phyloP scores from a whole-genome alignment of 108 stramenopile species.

The Cyclostephanos tholiformis region DNA sequence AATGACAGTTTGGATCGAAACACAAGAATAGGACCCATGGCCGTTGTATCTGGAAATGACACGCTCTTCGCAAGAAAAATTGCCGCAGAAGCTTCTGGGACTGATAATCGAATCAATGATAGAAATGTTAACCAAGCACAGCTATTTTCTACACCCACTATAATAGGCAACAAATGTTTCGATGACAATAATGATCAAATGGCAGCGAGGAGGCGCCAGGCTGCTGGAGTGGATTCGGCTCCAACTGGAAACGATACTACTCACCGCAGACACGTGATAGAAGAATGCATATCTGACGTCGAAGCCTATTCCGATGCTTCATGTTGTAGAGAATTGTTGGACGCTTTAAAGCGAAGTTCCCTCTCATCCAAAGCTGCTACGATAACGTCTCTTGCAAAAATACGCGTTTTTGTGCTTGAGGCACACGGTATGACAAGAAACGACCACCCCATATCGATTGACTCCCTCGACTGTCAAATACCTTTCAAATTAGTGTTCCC shows the following conservation, averaged over 20 bases:
- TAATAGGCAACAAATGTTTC: not conserved
- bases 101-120: not conserved
- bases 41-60: not conserved
- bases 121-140: not conserved
- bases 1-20: conserved; percentile 3
- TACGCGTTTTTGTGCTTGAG: not conserved
- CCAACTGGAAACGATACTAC: not conserved
- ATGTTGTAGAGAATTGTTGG: not conserved
- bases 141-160: not conserved
- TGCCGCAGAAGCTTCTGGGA: not conserved
- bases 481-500: conserved; percentile 4
- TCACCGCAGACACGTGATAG: not conserved
- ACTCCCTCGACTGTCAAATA: not conserved
- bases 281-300: conserved; percentile 10
- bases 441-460: not conserved
- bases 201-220: not conserved
- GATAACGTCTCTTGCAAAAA: not conserved
- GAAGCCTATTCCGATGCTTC: conserved; percentile 6
- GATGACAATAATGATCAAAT: not conserved
- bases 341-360: conserved; percentile 1
- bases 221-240: not conserved
- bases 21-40: not conserved
- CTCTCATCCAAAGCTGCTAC: not conserved
- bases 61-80: conserved; percentile 12
- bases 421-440: conserved; percentile 3